Evolutionary conservation across 225 moss, liverwort and hornwort genomes (phyloP), one percentile per base, ranked within the genome.

Genomic region (Straminergon stramineum): DNA sequence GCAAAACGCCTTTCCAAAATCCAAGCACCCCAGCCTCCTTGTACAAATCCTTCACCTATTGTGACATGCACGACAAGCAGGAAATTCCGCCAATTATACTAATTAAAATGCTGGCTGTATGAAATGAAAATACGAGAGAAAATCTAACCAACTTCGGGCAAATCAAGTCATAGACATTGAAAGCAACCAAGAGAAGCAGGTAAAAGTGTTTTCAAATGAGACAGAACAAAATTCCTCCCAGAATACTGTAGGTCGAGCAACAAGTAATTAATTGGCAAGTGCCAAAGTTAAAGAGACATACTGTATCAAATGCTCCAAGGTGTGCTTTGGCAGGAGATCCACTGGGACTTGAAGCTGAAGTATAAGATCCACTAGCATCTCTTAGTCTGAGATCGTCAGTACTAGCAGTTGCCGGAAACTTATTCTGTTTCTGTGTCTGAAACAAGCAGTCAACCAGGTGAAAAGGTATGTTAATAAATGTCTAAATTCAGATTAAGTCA

Each of bases 1-100:
- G 96, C 48, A 98, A 55, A 90, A 96, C 96, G 23, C 96, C 97
- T 88, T 96, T 98, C 96, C 96, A 98, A 79, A 95, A 96, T 81
- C 97, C 97, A 88, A 92, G 85, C 68, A 93, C n/a, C 60, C 97
- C 96, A 81, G 96, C 96, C 89, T 98, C 97, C 73, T 92, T 90
- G 86, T 96, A 95, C 83, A 98, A 94, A 78, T 98, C 96, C 75
- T 84, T 84, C 79, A 96, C 94, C 93, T 95, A 83, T 45, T 78
- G 39, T 84, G 81, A 91, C 55, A 75, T 75, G 75, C 56, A 48
- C 12, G 60, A 68, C 88, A 89, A 92, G 62, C 68, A 75, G 20
- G 58, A 74, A 82, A 22, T 41, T 7, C 39, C 57, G 80, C 45
- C 78, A 75, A 58, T 51, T 75, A 18, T 41, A 76, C 7, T 52